Base-by-base conservation (phyloP, 495 filamentous ascomycete genomes). In the Staphylotrichum tortipilum region DNA sequence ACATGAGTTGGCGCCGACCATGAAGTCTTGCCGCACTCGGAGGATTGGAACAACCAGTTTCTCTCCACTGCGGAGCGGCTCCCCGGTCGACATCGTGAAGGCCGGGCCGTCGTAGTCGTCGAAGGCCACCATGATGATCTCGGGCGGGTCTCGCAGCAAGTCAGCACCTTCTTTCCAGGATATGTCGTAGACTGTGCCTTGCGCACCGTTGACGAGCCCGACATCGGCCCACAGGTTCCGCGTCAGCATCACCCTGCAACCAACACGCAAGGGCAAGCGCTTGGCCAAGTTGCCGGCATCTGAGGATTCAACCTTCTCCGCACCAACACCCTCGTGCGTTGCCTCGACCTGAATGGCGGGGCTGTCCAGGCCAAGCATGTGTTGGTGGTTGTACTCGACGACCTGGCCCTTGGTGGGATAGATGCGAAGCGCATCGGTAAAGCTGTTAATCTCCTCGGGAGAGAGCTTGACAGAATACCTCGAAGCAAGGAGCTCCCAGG, bases 241-340 rank as follows among this genome's bases (percentile, higher is more conserved):
- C 42, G 42, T 33, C 29, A 44, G 30, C 42, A 44, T 33, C 26
- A 44, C 26, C 29, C 42, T 33, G 42, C 29, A 44, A 23, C 42
- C 28, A 23, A 44, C 30, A 44, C 29, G 34, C 29, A 44, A 11
- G 29, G 28, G 42, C 29, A 44, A 8, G 17, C 29, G 42, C 29
- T 44, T 44, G 18, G 42, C 28, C 42, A 44, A 44, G 42, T 44
- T 44, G 18, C 42, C 42, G 17, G 42, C 41, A 44, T 34, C 34
- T 0, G 42, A 19, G 6, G 42, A 44, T 9, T 44, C 29, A 10
- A 44, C 28, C 18, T 10, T 44, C 42, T 44, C 42, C 11, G 42
- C 42, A 14, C 28, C 17, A 21, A 33, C 42, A 22, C 42, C 42
- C 42, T 44, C 42, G 30, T 44, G 18, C 18, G 14, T 44, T 23